These are phyloP conservation scores for Termitomyces sp. DNA, from an alignment of 1,284 basidiomycete genomes.

Conservation along the genomic window DNA sequence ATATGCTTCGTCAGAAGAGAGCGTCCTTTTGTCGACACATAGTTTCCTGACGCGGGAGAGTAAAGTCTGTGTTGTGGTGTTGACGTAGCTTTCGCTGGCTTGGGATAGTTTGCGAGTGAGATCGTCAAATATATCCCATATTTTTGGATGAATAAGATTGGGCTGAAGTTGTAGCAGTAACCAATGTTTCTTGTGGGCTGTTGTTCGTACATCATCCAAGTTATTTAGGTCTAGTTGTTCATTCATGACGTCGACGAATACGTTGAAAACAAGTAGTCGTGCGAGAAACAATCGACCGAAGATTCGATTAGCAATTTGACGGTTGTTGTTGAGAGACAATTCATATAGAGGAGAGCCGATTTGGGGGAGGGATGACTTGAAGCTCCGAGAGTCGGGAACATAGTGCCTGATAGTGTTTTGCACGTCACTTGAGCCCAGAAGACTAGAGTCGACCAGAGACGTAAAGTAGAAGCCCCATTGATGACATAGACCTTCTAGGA, in stretches of 20 bases:
- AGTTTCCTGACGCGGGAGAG: constrained; percentile 22
- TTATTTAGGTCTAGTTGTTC: not conserved
- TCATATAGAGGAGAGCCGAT: constrained; percentile 25
- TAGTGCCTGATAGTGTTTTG: constrained; percentile 31
- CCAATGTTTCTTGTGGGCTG: constrained; percentile 28
- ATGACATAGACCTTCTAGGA: constrained; percentile 37
- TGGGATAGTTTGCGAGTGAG: constrained; percentile 27
- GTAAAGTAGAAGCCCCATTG: constrained; percentile 43
- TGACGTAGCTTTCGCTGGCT: constrained; percentile 25
- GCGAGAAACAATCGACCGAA: constrained; percentile 34
- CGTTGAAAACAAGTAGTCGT: constrained; percentile 31
- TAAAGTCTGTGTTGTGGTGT: constrained; percentile 24
- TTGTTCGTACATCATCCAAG: constrained; percentile 10
- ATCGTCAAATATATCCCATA: constrained; percentile 34
- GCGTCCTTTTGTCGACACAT: constrained; percentile 14
- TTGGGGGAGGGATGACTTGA: constrained; percentile 25
- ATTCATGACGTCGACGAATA: constrained; percentile 30
- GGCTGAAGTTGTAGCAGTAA: constrained; percentile 36
- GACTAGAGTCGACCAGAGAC: constrained; percentile 33
- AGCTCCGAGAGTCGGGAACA: constrained; percentile 28
- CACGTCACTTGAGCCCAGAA: constrained; percentile 35
- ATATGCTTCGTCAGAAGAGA: constrained; percentile 8
- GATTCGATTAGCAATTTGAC: constrained; percentile 27
- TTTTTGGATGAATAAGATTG: constrained; percentile 25
- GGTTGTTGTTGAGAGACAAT: constrained; percentile 26